Conservation (phyloP, 331 rosid species). For the Rosa hybrid region DNA sequence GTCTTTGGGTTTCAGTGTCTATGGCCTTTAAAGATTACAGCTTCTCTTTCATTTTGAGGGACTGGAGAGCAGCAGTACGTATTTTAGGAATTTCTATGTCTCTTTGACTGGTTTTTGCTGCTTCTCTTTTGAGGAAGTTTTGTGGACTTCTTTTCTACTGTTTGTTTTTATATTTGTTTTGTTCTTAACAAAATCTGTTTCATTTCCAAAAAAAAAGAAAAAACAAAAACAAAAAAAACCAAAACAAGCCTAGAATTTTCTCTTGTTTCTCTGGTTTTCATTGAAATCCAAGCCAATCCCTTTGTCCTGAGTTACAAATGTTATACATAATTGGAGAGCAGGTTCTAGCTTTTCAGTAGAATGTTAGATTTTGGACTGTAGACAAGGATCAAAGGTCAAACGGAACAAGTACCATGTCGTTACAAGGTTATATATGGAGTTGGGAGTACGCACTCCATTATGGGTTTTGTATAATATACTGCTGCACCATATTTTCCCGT, state of each 20-base stretch:
- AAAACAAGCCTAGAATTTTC: not conserved
- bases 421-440: not conserved
- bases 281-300: not conserved
- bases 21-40: not conserved
- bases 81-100: not conserved
- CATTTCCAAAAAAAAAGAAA: not conserved
- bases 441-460: not conserved
- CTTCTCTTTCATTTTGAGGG: not conserved
- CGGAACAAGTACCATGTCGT: not conserved
- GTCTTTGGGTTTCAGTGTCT: too few species aligned
- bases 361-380: not conserved
- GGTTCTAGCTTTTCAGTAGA: not conserved
- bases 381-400: not conserved
- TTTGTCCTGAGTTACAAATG: not conserved
- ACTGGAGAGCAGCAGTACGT: too few species aligned
- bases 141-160: not conserved
- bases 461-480: not conserved
- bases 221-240: too few species aligned
- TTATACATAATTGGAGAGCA: not conserved
- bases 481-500: not conserved
- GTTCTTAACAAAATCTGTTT: too few species aligned
- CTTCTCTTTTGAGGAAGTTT: not conserved
- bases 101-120: not conserved
- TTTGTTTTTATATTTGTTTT: too few species aligned
- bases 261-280: not conserved